Conservation (phyloP, 2,329 filamentous ascomycete species). For the Lasiodiplodia gonubiensis region DNA sequence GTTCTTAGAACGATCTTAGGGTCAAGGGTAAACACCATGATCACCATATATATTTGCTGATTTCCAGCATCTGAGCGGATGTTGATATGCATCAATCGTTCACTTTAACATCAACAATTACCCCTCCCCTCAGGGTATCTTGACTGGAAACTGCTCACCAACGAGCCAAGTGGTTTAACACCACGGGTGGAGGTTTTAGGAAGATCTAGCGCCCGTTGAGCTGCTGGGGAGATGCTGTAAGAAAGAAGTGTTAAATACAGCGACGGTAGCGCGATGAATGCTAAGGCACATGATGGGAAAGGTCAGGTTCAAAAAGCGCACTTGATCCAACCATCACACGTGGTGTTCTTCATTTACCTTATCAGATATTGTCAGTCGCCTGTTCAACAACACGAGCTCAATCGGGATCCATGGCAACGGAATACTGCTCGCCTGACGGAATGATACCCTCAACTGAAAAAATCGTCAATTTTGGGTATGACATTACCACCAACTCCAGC, state of each 20-base stretch:
- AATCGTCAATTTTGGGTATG: neutral
- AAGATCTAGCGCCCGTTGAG: neutral
- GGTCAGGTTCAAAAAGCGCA: neutral
- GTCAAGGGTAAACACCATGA: neutral
- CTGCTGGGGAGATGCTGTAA: neutral
- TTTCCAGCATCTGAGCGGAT: neutral
- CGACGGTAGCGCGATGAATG: neutral
- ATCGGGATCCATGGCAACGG: neutral
- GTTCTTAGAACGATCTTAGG: neutral
- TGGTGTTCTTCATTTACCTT: neutral
- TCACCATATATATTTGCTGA: neutral
- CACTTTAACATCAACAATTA: neutral
- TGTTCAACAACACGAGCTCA: neutral
- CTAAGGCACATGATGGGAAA: neutral
- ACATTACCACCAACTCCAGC: neutral
- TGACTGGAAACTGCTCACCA: neutral
- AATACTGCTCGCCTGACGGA: neutral
- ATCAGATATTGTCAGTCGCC: neutral
- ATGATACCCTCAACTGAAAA: neutral
- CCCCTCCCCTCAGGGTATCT: neutral
- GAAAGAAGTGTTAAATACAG: neutral
- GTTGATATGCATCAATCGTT: neutral
- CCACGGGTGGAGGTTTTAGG: too few species aligned
- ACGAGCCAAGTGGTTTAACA: too few species aligned
- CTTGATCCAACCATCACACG: neutral